Evolutionary conservation across 2,329 filamentous ascomycete species (phyloP).

Genomic region (Fusarium humuli): DNA sequence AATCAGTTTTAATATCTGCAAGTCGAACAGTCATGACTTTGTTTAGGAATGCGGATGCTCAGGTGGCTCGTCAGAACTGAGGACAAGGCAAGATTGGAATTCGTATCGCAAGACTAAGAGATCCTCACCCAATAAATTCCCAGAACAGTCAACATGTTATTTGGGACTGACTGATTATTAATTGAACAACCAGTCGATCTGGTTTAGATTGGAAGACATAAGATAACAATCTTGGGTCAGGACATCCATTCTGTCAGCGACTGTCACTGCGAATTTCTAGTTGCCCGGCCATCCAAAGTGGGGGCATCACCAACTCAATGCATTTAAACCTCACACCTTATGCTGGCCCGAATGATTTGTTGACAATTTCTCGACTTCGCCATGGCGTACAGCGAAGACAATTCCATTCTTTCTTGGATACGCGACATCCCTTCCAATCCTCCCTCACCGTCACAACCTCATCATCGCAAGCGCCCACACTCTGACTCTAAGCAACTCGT

Average conservation of each 20-base stretch:
- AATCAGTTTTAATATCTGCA: neutral
- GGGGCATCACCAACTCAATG: neutral
- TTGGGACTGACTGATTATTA: neutral
- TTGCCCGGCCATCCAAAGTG: neutral
- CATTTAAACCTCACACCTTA: neutral
- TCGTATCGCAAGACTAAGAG: neutral
- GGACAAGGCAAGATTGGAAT: neutral
- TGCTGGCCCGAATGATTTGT: too few species aligned
- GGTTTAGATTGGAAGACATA: neutral
- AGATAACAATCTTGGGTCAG: neutral
- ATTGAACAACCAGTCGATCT: neutral
- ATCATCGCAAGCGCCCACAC: neutral
- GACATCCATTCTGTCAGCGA: neutral
- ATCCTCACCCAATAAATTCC: too few species aligned
- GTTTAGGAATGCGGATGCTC: rapidly evolving
- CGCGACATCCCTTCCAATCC: neutral
- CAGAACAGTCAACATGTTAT: neutral
- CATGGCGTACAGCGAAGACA: neutral
- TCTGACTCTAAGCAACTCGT: neutral
- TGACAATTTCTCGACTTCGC: too few species aligned
- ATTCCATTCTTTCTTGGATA: neutral
- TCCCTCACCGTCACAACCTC: neutral
- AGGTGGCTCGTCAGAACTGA: neutral
- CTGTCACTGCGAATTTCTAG: neutral
- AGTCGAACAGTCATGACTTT: rapidly evolving